Conservation (phyloP, 2,329 filamentous ascomycete species). For the Aureobasidium leucospermi region DNA sequence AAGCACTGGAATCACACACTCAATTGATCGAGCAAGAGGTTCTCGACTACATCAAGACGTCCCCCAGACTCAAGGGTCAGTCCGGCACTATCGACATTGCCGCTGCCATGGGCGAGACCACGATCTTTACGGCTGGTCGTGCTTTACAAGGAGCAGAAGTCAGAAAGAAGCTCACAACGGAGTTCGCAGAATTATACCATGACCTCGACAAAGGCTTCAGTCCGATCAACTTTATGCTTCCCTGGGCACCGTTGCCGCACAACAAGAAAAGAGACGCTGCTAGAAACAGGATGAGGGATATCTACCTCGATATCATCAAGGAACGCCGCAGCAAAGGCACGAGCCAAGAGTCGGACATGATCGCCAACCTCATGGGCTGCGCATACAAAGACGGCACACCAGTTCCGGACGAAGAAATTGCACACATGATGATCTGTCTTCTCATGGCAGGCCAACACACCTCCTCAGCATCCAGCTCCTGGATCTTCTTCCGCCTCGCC, state of each 20-base stretch:
- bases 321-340: constrained; percentile 51
- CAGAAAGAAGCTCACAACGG: constrained; percentile 69
- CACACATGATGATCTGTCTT: constrained; percentile 89
- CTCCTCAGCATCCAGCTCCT: constrained; percentile 73
- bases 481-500: constrained; percentile 77
- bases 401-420: constrained; percentile 74
- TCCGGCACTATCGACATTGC: constrained; percentile 65
- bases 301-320: constrained; percentile 76
- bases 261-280: constrained; percentile 75
- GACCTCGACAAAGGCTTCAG: constrained; percentile 86
- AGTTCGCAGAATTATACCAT: constrained; percentile 76
- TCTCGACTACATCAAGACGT: constrained; percentile 60
- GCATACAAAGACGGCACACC: constrained; percentile 73
- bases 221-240: constrained; percentile 82
- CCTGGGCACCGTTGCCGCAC: constrained; percentile 83
- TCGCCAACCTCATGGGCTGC: constrained; percentile 82
- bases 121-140: constrained; percentile 82
- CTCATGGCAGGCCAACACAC: constrained; percentile 91
- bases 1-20: constrained; percentile 70
- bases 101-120: constrained; percentile 74
- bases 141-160: constrained; percentile 82
- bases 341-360: constrained; percentile 61
- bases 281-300: constrained; percentile 70
- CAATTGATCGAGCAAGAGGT: constrained; percentile 70
- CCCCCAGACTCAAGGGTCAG: constrained; percentile 52